Conservation (phyloP, 495 filamentous ascomycete species). For the Astrocystis sublimbata region DNA sequence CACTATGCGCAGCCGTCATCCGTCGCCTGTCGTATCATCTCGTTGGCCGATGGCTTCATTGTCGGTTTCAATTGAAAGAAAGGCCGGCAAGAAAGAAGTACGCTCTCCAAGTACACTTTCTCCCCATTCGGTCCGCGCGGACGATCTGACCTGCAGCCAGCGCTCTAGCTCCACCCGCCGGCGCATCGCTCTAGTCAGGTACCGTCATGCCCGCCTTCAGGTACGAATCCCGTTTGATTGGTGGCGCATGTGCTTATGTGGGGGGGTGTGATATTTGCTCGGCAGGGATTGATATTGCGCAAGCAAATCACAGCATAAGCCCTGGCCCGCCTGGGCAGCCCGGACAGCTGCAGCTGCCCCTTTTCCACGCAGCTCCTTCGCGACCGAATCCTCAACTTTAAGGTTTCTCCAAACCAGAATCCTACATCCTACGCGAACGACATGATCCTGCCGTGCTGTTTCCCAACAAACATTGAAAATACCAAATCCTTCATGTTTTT, state of each 20-base stretch:
- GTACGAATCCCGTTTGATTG: conserved; percentile 11
- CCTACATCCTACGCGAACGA: too few species aligned
- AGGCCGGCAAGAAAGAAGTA: background rate
- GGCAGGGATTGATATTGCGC: background rate
- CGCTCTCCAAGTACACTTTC: background rate
- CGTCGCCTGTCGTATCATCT: background rate
- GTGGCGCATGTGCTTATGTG: background rate
- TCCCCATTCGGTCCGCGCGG: background rate
- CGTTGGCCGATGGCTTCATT: background rate
- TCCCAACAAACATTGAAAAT: too few species aligned
- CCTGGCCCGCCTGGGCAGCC: too few species aligned
- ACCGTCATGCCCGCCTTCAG: conserved; percentile 3
- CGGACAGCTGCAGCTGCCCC: conserved; percentile 16
- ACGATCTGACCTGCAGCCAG: conserved; percentile 10
- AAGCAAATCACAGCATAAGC: conserved; percentile 3
- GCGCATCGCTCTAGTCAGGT: background rate
- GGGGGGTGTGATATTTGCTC: background rate
- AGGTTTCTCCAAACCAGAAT: background rate
- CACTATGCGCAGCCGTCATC: background rate
- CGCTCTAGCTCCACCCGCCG: conserved; percentile 5
- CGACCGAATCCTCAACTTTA: background rate
- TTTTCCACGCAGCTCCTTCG: conserved; percentile 15
- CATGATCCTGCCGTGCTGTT: too few species aligned
- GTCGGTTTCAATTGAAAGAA: background rate
- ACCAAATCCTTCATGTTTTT: background rate